phyloP scores from a whole-genome alignment of 1,284 basidiomycete genomes.

The Trichosporon inkin region DNA sequence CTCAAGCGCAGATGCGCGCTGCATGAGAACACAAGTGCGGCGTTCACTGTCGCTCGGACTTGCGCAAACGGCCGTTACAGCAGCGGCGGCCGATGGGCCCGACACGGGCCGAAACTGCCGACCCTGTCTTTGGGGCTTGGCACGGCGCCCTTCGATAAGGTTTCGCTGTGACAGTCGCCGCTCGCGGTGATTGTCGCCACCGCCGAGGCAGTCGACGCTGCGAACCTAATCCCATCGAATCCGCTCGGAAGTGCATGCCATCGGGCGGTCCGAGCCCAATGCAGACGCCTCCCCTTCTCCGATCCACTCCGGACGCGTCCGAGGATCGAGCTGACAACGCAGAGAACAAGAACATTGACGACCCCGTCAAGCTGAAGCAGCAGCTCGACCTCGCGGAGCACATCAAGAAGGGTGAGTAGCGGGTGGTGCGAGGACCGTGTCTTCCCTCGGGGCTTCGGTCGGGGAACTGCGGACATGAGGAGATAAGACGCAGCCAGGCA shows the following conservation, averaged over 20 bases:
- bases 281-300: background rate
- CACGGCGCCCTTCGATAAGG: slow-evolving; percentile 1
- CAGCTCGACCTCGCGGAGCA: slow-evolving; percentile 76
- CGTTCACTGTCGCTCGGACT: background rate
- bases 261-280: background rate
- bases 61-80: background rate
- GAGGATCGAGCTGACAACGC: slow-evolving; percentile 7
- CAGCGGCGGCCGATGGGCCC: background rate
- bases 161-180: background rate
- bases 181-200: background rate
- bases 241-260: background rate
- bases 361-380: slow-evolving; percentile 69
- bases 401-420: slow-evolving; percentile 72
- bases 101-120: slow-evolving; percentile 3
- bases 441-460: background rate
- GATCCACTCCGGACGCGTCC: background rate
- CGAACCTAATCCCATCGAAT: slow-evolving; percentile 8
- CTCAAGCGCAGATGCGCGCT: background rate
- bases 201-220: background rate
- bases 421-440: background rate
- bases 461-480: background rate
- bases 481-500: background rate
- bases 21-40: slow-evolving; percentile 1
- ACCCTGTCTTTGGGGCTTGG: background rate
- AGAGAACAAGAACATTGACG: slow-evolving; percentile 70